Evolutionary conservation across 1,284 basidiomycete species (phyloP).

Genomic region (Vanrija pseudolonga): DNA sequence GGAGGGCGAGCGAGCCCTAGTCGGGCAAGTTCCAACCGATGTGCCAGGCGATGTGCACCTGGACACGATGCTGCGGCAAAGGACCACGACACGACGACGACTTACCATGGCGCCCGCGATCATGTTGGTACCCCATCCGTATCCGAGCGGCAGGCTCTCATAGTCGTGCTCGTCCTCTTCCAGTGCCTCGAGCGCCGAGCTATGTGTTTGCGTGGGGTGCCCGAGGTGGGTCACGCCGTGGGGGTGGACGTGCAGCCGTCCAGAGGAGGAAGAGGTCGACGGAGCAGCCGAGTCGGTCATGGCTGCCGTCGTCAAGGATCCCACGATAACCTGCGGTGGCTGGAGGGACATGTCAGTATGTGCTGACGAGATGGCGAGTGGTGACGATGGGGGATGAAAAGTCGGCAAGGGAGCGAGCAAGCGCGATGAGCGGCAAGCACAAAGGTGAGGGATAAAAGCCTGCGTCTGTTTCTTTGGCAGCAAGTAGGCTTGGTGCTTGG

Average conservation of each 20-base stretch:
- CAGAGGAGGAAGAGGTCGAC: background rate
- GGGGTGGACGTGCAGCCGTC: slow-evolving; percentile 23
- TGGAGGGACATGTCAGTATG: too few species aligned
- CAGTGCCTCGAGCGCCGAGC: slow-evolving; percentile 6
- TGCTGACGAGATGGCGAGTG: too few species aligned
- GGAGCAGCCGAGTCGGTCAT: slow-evolving; percentile 3
- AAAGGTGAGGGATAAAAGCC: too few species aligned
- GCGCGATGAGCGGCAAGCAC: too few species aligned
- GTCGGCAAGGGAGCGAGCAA: too few species aligned
- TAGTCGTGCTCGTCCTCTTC: slow-evolving; percentile 49
- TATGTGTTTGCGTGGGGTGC: slow-evolving; percentile 6
- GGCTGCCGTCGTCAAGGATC: background rate
- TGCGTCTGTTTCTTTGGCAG: too few species aligned
- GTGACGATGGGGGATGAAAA: too few species aligned
- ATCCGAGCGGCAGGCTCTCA: slow-evolving; percentile 47
- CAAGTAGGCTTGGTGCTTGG: too few species aligned
- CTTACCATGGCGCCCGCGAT: slow-evolving; percentile 88
- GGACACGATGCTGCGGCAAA: background rate
- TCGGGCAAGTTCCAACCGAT: too few species aligned
- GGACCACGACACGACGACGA: slow-evolving; percentile 27
- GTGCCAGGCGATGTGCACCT: too few species aligned
- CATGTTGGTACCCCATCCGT: slow-evolving; percentile 74
- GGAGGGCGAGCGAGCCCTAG: too few species aligned
- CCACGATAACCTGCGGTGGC: too few species aligned
- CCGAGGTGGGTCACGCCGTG: slow-evolving; percentile 18